Conservation (phyloP, 2,329 filamentous ascomycete species). For the Sporothrix phasma region DNA sequence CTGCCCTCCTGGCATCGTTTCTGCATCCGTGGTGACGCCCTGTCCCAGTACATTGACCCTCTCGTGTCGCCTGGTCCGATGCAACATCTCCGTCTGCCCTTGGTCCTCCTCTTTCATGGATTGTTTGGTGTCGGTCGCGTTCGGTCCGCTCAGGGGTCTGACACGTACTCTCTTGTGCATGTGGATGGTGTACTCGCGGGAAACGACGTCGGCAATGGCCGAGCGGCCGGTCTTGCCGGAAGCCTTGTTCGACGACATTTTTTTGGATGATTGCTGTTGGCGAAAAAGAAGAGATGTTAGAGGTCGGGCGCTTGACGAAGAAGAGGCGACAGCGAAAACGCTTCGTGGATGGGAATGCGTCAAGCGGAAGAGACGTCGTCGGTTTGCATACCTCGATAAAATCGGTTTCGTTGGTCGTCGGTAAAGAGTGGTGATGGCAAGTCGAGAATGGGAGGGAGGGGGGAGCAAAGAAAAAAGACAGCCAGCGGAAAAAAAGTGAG, state of each 20-base stretch:
- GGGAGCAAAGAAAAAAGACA: slow-evolving; percentile 10
- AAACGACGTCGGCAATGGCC: slow-evolving; percentile 97
- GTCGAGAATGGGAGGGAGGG: slow-evolving; percentile 11
- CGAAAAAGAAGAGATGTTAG: slow-evolving; percentile 4
- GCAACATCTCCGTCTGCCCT: background rate
- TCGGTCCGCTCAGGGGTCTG: background rate
- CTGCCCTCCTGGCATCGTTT: background rate
- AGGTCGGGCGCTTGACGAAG: background rate
- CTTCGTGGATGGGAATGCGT: background rate
- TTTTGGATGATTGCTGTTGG: slow-evolving; percentile 28
- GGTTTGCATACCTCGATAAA: slow-evolving; percentile 15
- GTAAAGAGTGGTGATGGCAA: slow-evolving; percentile 13
- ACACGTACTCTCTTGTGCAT: slow-evolving; percentile 94
- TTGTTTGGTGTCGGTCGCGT: background rate
- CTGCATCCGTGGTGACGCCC: background rate
- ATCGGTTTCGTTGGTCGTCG: slow-evolving; percentile 15
- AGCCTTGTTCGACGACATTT: slow-evolving; percentile 58
- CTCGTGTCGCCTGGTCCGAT: background rate
- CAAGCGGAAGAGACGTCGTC: background rate
- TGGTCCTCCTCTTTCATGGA: background rate
- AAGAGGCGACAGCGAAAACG: background rate
- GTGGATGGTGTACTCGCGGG: slow-evolving; percentile 99
- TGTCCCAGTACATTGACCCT: too few relatives aligned
- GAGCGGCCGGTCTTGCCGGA: slow-evolving; percentile 66
- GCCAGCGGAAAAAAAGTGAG: slow-evolving; percentile 9